Conservation (phyloP, 345 rosid genomes). For the Schrenkiella parvula region DNA sequence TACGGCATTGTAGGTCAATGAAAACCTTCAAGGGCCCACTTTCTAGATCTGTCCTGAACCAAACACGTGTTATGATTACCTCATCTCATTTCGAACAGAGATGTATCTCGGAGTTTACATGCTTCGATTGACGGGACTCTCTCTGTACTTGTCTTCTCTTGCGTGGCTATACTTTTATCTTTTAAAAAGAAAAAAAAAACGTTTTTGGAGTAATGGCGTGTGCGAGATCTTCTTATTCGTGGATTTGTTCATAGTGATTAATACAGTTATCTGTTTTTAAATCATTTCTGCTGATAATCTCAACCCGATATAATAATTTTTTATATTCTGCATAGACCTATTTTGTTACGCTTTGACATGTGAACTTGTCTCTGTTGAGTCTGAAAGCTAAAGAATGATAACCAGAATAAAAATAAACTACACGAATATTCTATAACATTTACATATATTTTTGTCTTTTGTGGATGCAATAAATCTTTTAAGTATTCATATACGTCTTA, state of each 20-base stretch:
- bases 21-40: background rate
- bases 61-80: slow-evolving; percentile 22
- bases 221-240: background rate
- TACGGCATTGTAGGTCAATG: slow-evolving; percentile 18
- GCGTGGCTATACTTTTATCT: background rate
- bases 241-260: background rate
- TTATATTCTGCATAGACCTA: background rate
- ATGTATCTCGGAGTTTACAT: slow-evolving; percentile 19
- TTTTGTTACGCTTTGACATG: background rate
- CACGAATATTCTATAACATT: background rate
- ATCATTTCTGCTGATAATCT: background rate
- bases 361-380: background rate
- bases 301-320: background rate
- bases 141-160: slow-evolving; percentile 3
- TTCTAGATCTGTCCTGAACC: slow-evolving; percentile 18
- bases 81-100: background rate
- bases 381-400: background rate
- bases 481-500: background rate
- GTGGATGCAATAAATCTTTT: background rate
- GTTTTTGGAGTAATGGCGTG: background rate
- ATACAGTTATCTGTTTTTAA: background rate
- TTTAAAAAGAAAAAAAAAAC: background rate
- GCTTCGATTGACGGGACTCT: slow-evolving; percentile 16
- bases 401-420: background rate
- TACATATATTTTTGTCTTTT: background rate